Evolutionary conservation across 164 flowering plant species (phyloP).

Genomic region (Berberis thunbergii): DNA sequence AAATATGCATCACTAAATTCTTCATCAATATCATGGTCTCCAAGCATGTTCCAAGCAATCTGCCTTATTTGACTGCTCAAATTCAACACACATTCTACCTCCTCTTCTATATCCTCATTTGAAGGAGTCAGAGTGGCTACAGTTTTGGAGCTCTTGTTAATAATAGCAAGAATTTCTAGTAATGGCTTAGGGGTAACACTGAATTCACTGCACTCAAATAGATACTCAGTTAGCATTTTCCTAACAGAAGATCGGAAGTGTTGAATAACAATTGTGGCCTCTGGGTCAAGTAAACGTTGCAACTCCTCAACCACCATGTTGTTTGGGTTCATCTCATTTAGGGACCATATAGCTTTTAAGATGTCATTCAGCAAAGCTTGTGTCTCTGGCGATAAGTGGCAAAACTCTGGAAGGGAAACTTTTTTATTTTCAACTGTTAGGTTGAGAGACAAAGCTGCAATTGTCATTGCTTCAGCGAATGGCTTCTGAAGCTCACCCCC

Average conservation of each 20-base stretch:
- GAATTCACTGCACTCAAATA: slow-evolving; percentile 65
- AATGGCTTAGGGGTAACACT: slow-evolving; percentile 41
- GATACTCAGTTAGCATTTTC: slow-evolving; percentile 50
- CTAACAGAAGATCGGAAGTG: slow-evolving; percentile 28
- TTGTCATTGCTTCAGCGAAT: slow-evolving; percentile 59
- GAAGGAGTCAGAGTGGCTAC: slow-evolving; percentile 9
- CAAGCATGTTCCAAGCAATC: slow-evolving; percentile 38
- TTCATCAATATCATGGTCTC: slow-evolving; percentile 31
- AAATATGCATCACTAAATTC: slow-evolving; percentile 61
- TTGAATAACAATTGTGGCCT: slow-evolving; percentile 20
- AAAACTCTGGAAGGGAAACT: slow-evolving; percentile 22
- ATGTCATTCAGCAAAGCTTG: slow-evolving; percentile 51
- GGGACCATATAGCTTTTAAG: slow-evolving; percentile 43
- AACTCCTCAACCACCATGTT: slow-evolving; percentile 22
- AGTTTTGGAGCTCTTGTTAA: slow-evolving; percentile 33
- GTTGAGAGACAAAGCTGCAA: slow-evolving; percentile 44
- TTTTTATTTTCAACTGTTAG: slow-evolving; percentile 17
- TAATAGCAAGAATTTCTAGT: slow-evolving; percentile 30
- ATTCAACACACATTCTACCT: slow-evolving; percentile 48
- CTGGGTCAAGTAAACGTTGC: slow-evolving; percentile 37
- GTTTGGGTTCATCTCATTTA: slow-evolving; percentile 23
- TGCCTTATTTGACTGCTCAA: slow-evolving; percentile 61
- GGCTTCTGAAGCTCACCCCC: slow-evolving; percentile 39
- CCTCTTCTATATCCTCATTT: slow-evolving; percentile 40
- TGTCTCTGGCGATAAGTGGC: slow-evolving; percentile 37